Percentiles rank a stretch among this genome's conserved stretches.
These are phyloP conservation scores for Gracilariopsis chorda DNA, from an alignment of 23 red algal species.

Conservation along the genomic window DNA sequence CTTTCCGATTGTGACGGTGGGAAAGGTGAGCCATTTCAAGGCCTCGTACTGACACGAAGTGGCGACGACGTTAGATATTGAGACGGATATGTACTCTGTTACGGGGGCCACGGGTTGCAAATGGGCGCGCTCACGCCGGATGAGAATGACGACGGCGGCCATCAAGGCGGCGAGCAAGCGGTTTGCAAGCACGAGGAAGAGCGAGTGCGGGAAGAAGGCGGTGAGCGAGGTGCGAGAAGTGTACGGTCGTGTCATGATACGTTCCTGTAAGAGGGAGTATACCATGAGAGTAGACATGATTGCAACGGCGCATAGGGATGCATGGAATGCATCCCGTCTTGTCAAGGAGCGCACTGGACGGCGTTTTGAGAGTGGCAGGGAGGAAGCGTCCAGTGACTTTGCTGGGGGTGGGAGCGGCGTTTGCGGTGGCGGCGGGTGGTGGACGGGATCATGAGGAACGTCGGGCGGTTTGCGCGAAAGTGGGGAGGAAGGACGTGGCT, in stretches of 20 bases:
- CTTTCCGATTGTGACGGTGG: constrained; percentile 83
- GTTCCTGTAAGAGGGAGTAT: constrained; percentile 84
- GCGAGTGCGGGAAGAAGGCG: constrained; percentile 70
- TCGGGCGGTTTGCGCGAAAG: neutral
- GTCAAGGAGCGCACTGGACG: neutral
- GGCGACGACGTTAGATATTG: constrained; percentile 76
- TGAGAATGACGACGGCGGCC: constrained; percentile 19
- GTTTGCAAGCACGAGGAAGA: constrained; percentile 87
- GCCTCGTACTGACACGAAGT: constrained; percentile 92
- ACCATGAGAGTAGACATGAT: constrained; percentile 61
- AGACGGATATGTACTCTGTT: constrained; percentile 55
- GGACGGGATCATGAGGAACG: neutral
- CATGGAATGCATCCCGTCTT: neutral
- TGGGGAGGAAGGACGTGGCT: neutral
- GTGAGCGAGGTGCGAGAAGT: neutral
- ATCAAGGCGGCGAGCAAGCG: constrained; percentile 65
- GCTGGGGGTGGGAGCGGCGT: neutral
- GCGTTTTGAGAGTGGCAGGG: neutral
- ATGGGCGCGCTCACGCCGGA: constrained; percentile 14
- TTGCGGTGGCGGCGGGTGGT: neutral
- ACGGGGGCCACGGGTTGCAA: constrained; percentile 30
- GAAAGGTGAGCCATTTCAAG: constrained; percentile 84
- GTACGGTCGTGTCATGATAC: constrained; percentile 87
- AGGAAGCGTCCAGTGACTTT: neutral
- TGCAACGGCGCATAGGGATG: constrained; percentile 20